These are phyloP conservation scores for Salix koriyanagi DNA, from an alignment of 345 rosid species.

Conservation along the genomic window DNA sequence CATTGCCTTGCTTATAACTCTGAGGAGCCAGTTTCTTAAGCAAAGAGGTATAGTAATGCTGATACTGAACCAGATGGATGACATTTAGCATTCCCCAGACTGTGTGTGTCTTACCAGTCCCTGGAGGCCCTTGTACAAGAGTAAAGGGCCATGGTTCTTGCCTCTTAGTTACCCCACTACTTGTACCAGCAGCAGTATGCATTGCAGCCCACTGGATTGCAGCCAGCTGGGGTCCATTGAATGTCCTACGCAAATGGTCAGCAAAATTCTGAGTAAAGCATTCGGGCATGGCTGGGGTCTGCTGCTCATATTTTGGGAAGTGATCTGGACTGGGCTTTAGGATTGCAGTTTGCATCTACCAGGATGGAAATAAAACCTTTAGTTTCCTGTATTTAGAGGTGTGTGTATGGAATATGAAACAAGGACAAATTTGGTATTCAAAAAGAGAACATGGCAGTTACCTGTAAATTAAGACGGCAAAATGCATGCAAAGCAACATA, in stretches of 20 bases:
- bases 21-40: slow-evolving; percentile 95
- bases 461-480: slow-evolving; percentile 94
- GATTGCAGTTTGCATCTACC: slow-evolving; percentile 92
- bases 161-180: slow-evolving; percentile 70
- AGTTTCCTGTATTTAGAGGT: background rate
- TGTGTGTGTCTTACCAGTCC: slow-evolving; percentile 98
- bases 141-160: slow-evolving; percentile 99
- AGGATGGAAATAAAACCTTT: background rate
- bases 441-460: slow-evolving; percentile 14
- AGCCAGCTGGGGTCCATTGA: slow-evolving; percentile 86
- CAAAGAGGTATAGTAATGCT: slow-evolving; percentile 91
- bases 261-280: slow-evolving; percentile 86
- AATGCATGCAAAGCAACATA: slow-evolving; percentile 98
- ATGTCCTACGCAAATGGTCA: slow-evolving; percentile 71
- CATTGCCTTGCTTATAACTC: slow-evolving; percentile 83
- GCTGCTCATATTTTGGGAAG: slow-evolving; percentile 90
- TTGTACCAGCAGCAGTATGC: slow-evolving; percentile 99
- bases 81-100: slow-evolving; percentile 99
- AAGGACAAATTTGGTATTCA: background rate
- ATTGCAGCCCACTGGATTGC: slow-evolving; percentile 99
- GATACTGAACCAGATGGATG: slow-evolving; percentile 97
- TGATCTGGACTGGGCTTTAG: slow-evolving; percentile 87
- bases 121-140: slow-evolving; percentile 99
- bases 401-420: background rate
- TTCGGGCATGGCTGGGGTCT: slow-evolving; percentile 86